Base-by-base conservation (phyloP, 2,329 filamentous ascomycete genomes). In the Drechmeria coniospora region DNA sequence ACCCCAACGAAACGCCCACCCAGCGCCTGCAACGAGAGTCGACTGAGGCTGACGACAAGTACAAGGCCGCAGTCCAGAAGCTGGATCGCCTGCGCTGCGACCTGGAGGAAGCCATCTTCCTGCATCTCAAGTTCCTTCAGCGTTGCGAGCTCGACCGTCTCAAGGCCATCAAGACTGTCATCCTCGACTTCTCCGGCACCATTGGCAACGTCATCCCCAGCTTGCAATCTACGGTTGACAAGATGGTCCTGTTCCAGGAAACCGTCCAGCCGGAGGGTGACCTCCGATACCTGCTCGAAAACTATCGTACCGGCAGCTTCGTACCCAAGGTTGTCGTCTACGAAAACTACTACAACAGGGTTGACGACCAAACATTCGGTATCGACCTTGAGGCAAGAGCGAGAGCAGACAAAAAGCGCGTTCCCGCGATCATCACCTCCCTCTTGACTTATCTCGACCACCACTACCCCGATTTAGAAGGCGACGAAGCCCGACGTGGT, bases 201-300 rank as follows among this genome's bases (percentile, higher is more conserved):
- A 81, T 98, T 51, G 87, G 87, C 63, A 98, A 98, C 46, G 87
- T 94, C 43, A 95, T 98, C 36, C 92, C 90, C 12, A 92, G 81
- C 46, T 61, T 98, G 36, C 90, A 95, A 55, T 87, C 87, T 33
- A 84, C 86, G 0, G 84, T 98, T 15, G 90, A 98, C 58, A 84
- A 92, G 49, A 94, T 98, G 86, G 84, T 98, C 75, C 67, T 98
- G 25, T 98, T 92, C 58, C 90, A 98, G 53, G 90, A 98, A 61
- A 95, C 90, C 1, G 81, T 98, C n/a, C 90, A 95, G 53, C 90
- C 90, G 5, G 51, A 75, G 26, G 80, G 82, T 21, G 90, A 98
- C 53, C 60, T 98, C 40, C 72, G 90, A 37, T 98, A 95, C 51
- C 68, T 98, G 34, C 65, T 98, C 25, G 90, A 98, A 58, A 98